Evolutionary conservation across 768 basidiomycete genomes (phyloP).

Genomic region (Serendipita vermifera): DNA sequence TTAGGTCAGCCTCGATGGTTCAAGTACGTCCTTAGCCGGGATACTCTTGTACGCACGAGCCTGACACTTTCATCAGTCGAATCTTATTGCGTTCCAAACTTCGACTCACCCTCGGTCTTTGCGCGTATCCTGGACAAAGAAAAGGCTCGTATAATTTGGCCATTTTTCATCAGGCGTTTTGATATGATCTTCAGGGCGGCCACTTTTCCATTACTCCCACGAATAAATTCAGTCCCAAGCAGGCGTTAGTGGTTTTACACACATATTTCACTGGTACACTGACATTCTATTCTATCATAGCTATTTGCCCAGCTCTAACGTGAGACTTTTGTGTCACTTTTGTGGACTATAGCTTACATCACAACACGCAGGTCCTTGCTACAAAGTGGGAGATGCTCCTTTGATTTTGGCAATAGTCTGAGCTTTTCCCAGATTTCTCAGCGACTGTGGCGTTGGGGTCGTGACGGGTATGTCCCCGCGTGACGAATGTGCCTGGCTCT

Average conservation of each 20-base stretch:
- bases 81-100: conserved; percentile 84
- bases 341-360: conserved; percentile 8
- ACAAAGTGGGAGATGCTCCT: conserved; percentile 52
- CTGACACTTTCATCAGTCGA: conserved; percentile 45
- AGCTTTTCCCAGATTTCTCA: conserved; percentile 49
- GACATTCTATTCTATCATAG: neutral
- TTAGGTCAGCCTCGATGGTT: conserved; percentile 69
- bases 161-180: conserved; percentile 6
- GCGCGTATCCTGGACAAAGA: conserved; percentile 80
- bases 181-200: conserved; percentile 43
- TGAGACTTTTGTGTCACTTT: conserved; percentile 24
- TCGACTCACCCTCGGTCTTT: conserved; percentile 87
- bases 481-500: conserved; percentile 5
- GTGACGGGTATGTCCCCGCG: conserved; percentile 48
- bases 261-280: neutral
- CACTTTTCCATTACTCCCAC: conserved; percentile 82
- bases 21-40: conserved; percentile 36
- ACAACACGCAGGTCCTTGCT: conserved; percentile 52
- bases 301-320: conserved; percentile 72
- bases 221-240: conserved; percentile 56
- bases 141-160: conserved; percentile 30
- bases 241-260: conserved; percentile 30
- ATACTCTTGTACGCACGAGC: neutral
- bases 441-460: conserved; percentile 72
- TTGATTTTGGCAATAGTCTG: neutral